Evolutionary conservation across 768 basidiomycete species (phyloP).

Genomic region (Lactifluus rugatus): DNA sequence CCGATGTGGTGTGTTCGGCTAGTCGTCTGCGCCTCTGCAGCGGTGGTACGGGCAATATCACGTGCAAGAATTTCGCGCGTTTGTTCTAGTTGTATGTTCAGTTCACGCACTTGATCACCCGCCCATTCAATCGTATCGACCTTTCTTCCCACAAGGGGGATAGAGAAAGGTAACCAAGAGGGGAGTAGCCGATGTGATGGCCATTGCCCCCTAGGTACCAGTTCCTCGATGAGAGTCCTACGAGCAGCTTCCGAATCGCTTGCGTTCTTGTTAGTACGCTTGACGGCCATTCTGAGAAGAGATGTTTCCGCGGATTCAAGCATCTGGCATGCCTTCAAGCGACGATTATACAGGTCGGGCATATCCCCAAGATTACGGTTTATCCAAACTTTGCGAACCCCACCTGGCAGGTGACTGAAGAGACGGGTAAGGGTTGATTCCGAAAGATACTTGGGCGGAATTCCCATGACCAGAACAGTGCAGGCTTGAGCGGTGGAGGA

Average conservation of each 20-base stretch:
- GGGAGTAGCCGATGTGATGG: constrained; percentile 65
- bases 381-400: constrained; percentile 86
- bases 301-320: constrained; percentile 82
- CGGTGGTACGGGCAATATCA: constrained; percentile 23
- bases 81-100: constrained; percentile 20
- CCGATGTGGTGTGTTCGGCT: constrained; percentile 17
- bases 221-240: constrained; percentile 24
- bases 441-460: constrained; percentile 70
- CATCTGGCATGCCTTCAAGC: constrained; percentile 60
- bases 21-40: constrained; percentile 17
- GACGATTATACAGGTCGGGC: constrained; percentile 72
- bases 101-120: constrained; percentile 56
- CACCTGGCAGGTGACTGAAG: constrained; percentile 79
- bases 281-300: constrained; percentile 65
- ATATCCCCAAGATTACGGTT: constrained; percentile 84
- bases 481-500: constrained; percentile 76
- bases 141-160: constrained; percentile 70
- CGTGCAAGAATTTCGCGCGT: constrained; percentile 23
- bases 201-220: constrained; percentile 62
- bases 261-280: constrained; percentile 44
- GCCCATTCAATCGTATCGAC: constrained; percentile 96
- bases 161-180: constrained; percentile 40
- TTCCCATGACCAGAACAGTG: constrained; percentile 85
- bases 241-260: constrained; percentile 26
- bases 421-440: constrained; percentile 55